These are phyloP conservation scores for Acrocalymma vagum DNA, from an alignment of 2,329 filamentous ascomycete species.

Conservation along the genomic window DNA sequence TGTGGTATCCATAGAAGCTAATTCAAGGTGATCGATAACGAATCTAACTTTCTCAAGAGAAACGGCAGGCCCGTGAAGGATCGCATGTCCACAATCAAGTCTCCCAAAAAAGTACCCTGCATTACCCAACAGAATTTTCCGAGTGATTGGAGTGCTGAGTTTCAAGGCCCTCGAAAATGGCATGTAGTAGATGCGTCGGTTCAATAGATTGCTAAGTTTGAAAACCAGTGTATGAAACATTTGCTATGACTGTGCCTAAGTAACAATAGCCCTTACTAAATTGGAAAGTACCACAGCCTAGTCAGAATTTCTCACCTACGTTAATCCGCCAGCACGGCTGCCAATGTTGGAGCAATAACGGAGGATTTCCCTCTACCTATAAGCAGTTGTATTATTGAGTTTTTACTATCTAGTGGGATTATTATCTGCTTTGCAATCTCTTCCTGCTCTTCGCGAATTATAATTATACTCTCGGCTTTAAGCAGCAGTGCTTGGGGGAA, in stretches of 20 bases:
- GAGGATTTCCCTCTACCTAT: conserved; percentile 36
- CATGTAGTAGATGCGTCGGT: conserved; percentile 62
- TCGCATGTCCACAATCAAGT: no score
- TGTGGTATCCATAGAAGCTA: no score
- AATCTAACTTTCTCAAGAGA: no score
- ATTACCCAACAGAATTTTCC: no score
- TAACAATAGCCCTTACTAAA: conserved; percentile 67
- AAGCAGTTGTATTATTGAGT: conserved; percentile 34
- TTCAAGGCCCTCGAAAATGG: conserved; percentile 64
- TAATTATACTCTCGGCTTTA: conserved; percentile 68
- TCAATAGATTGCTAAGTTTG: conserved; percentile 63
- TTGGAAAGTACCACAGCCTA: no score
- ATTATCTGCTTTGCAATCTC: conserved; percentile 66
- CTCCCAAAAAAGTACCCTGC: no score
- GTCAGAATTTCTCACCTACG: no score
- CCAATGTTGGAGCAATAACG: conserved; percentile 31
- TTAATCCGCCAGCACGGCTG: conserved; percentile 57
- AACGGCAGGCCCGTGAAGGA: no score
- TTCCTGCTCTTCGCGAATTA: conserved; percentile 67
- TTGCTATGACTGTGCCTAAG: conserved; percentile 67
- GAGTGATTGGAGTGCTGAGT: no score
- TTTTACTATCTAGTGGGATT: conserved; percentile 14
- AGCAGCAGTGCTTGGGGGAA: conserved; percentile 69
- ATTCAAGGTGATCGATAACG: no score
- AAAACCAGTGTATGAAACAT: conserved; percentile 64